Conservation (phyloP, 331 rosid genomes). For the Arachis monticola region DNA sequence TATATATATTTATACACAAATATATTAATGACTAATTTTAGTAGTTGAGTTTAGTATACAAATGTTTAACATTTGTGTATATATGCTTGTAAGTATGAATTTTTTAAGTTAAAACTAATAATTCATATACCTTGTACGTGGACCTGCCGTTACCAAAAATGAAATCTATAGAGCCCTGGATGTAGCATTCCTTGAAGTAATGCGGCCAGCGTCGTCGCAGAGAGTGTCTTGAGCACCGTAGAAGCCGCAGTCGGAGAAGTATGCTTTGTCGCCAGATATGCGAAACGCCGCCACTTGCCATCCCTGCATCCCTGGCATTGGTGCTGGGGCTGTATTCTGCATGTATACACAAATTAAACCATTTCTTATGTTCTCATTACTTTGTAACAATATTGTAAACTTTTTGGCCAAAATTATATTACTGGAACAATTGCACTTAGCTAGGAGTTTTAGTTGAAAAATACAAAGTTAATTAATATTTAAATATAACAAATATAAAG, state of each 20-base stretch:
- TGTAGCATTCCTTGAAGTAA: conserved; percentile 75
- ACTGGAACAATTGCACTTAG: neutral
- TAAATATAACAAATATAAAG: too few relatives aligned
- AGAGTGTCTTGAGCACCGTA: conserved; percentile 85
- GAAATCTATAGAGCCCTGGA: conserved; percentile 81
- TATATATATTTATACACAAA: too few relatives aligned
- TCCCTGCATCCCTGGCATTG: conserved; percentile 87
- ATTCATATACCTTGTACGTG: conserved; percentile 58
- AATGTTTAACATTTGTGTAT: too few relatives aligned
- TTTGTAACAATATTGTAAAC: neutral
- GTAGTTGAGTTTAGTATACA: too few relatives aligned
- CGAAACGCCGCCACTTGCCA: conserved; percentile 86
- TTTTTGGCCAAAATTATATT: neutral
- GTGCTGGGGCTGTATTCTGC: conserved; percentile 87
- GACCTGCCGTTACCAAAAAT: conserved; percentile 86
- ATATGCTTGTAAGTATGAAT: too few relatives aligned
- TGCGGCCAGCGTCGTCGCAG: conserved; percentile 80
- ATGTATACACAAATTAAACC: too few relatives aligned
- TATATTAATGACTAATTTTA: too few relatives aligned
- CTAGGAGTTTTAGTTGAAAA: neutral
- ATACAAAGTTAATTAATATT: too few relatives aligned
- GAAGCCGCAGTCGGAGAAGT: conserved; percentile 75
- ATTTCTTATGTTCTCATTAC: neutral
- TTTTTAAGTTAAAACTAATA: too few relatives aligned
- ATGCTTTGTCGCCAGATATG: conserved; percentile 80